These are phyloP conservation scores for Sphagnurus paluster DNA, from an alignment of 1,284 basidiomycete species.

Conservation along the genomic window DNA sequence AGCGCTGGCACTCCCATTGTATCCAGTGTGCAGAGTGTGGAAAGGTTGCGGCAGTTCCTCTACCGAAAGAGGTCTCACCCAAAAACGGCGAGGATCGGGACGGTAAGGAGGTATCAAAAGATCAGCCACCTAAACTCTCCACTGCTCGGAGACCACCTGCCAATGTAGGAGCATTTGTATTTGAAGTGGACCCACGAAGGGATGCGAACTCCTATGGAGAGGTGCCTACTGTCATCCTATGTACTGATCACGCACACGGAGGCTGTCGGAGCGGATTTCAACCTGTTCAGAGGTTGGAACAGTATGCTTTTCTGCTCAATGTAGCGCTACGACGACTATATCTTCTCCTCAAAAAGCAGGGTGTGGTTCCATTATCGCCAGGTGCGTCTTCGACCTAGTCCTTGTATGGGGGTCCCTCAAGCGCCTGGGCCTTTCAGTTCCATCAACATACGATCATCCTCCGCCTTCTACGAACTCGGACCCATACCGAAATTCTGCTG, in stretches of 20 bases:
- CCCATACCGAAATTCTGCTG: slow-evolving; percentile 82
- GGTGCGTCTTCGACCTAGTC: slow-evolving; percentile 43
- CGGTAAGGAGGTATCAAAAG: slow-evolving; percentile 42
- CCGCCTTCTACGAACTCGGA: slow-evolving; percentile 48
- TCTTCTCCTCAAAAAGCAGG: slow-evolving; percentile 88
- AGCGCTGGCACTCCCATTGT: slow-evolving; percentile 96
- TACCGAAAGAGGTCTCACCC: slow-evolving; percentile 49
- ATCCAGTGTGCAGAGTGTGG: slow-evolving; percentile 83
- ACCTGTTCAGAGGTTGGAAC: slow-evolving; percentile 91
- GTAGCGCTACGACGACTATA: slow-evolving; percentile 94
- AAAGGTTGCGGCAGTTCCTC: slow-evolving; percentile 67
- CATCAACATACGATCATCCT: slow-evolving; percentile 35
- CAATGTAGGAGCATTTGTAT: slow-evolving; percentile 76
- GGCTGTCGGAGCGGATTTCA: slow-evolving; percentile 81
- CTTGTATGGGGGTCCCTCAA: slow-evolving; percentile 11
- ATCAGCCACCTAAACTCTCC: slow-evolving; percentile 57
- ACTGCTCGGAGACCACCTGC: slow-evolving; percentile 73
- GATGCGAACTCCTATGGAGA: slow-evolving; percentile 70
- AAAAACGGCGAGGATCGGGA: slow-evolving; percentile 39
- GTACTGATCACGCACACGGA: slow-evolving; percentile 73
- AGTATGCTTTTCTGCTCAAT: slow-evolving; percentile 96
- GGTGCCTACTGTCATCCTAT: slow-evolving; percentile 71
- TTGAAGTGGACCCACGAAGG: slow-evolving; percentile 63
- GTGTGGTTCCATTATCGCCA: slow-evolving; percentile 81
- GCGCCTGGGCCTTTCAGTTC: slow-evolving; percentile 21